Evolutionary conservation across 768 basidiomycete genomes (phyloP), one percentile per base, ranked within the genome.

Genomic region (Leccinum obscurum): DNA sequence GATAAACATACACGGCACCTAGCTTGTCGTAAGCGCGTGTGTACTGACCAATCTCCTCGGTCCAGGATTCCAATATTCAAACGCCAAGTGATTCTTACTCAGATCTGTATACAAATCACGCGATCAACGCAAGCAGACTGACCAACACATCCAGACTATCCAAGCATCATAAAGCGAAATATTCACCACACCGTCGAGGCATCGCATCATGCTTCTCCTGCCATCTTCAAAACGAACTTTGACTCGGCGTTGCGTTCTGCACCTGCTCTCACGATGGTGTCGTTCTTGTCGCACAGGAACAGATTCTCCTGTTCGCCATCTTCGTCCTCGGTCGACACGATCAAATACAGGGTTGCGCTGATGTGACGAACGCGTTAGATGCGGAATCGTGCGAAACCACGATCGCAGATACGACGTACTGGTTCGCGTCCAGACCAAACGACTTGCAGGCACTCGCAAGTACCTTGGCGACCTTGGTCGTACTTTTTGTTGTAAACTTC

Each of bases 381-480:
- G 22, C 8, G 14, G 14, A 54, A 6, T 49, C 22, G 24, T 20
- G 24, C 22, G 48, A 22, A 11, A 49, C 13, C 11, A 49, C 4
- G 48, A 49, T 14, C 32, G 39, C 6, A 28, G 14, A 13, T 5
- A 24, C 14, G 37, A 61, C 73, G 28, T 35, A 75, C 72, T 20
- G 53, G 48, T n/a, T 56, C 2, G 24, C 28, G 34, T 72, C 67
- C 46, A 74, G 54, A 11, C 61, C 55, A 41, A 74, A 74, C 26
- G 72, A 75, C 37, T 62, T 75, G 64, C 72, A 74, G 24, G 64
- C 70, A 5, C 61, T 63, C 3, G 65, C 4, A 4, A 74, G 59
- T 41, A 74, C 69, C 17, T 72, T 74, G 14, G 39, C 52, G 2
- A 75, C 72, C n/a, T 60, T 75, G 20, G 74, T 74, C n/a, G 69